These are phyloP conservation scores for Chlorella sp. DNA, from an alignment of 139 green algal species.

Conservation along the genomic window DNA sequence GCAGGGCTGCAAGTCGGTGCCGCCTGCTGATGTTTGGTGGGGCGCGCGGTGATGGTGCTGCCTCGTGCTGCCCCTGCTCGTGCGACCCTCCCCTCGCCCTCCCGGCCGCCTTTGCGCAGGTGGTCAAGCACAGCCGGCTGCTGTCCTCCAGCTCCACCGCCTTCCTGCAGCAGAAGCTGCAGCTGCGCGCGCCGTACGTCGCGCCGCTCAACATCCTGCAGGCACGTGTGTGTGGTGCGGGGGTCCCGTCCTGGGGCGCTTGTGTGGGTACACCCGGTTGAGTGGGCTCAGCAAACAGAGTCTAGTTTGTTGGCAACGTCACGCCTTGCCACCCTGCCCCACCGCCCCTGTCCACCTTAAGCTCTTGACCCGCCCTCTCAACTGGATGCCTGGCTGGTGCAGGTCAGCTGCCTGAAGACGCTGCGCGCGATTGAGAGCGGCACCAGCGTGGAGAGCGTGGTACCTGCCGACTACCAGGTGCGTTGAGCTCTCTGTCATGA, in stretches of 20 bases:
- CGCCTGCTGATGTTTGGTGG: too few relatives aligned
- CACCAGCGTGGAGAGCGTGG: constrained; percentile 21
- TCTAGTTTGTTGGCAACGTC: too few relatives aligned
- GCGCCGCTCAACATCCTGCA: constrained; percentile 96
- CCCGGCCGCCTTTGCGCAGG: constrained; percentile 39
- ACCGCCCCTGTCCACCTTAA: neutral
- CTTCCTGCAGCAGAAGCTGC: constrained; percentile 82
- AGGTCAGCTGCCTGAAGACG: constrained; percentile 60
- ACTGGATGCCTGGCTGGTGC: neutral
- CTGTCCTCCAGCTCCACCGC: constrained; percentile 73
- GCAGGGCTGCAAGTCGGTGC: too few relatives aligned
- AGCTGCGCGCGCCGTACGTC: constrained; percentile 91
- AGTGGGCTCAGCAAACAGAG: too few relatives aligned
- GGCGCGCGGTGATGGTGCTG: too few relatives aligned
- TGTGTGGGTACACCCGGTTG: too few relatives aligned
- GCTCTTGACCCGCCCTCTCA: neutral
- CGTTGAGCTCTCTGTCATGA: too few relatives aligned
- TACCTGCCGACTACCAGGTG: constrained; percentile 24
- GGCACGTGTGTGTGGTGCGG: constrained; percentile 52
- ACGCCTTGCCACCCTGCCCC: neutral
- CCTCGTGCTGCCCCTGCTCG: too few relatives aligned
- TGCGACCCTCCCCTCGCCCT: neutral
- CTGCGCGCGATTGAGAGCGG: constrained; percentile 50
- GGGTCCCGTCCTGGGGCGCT: too few relatives aligned
- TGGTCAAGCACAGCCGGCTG: constrained; percentile 74